Evolutionary conservation across 2,329 filamentous ascomycete genomes (phyloP), one percentile per base, ranked within the genome.

Genomic region (Pseudogymnoascus sp.): DNA sequence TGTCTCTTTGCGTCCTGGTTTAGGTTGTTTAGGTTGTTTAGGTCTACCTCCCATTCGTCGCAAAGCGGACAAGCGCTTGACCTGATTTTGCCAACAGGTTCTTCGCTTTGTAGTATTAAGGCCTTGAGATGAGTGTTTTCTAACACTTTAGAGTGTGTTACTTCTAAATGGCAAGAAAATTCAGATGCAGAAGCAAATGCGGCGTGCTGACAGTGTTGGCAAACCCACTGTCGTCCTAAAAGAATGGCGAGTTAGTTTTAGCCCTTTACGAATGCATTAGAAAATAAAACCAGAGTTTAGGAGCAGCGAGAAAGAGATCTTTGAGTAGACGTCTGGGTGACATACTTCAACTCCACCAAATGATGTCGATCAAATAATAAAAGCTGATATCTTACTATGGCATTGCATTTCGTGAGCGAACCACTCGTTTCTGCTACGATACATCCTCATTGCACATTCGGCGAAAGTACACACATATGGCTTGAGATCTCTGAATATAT

Each of bases 391-490:
- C 37, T 40, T 40, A 40, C 37, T 62, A 60, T 75, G 72, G 21
- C 59, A 62, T n/a, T 72, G 67, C 14, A 75, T 46, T 60, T 75
- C 72, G 46, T 75, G 73, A 5, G 68, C 49, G 16, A 73, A 75
- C 72, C 73, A 75, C 21, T 71, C 66, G 34, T 70, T 66, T 1
- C 70, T 65, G 59, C 68, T 70, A 3, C 63, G 64, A 59, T 75
- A 75, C 62, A 74, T 66, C 23, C 63, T 65, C 23, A 69, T 37
- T 1, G 71, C 65, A 37, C 74, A 76, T 34, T 68, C 68, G 40
- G 71, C 65, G 43, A 72, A 71, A 9, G 74, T 76, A 66, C 74
- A 76, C 0, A 75, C 68, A 49, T 75, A 76, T 16, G 74, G 68
- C 64, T 69, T 72, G 2, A 76, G 66, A 59, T 76, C 74, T 11